Percentiles rank a stretch among this genome's conserved stretches.
phyloP scores from a whole-genome alignment of 805 yeast species.

The Metschnikowia continentalis region DNA sequence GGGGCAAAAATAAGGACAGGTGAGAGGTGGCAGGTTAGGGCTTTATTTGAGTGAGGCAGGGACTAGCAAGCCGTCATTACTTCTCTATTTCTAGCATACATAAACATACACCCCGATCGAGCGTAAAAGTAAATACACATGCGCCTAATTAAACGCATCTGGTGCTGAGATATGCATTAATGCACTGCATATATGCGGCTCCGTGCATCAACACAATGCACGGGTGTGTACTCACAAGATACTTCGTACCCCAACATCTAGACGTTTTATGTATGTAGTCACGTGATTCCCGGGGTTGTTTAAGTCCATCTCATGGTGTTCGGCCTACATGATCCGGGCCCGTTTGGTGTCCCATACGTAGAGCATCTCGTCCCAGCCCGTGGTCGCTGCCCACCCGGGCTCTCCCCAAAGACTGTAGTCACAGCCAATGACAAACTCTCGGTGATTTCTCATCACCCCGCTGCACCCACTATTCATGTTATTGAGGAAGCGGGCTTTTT shows the following conservation, averaged over 20 bases:
- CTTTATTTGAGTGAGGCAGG: not conserved
- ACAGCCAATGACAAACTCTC: slow-evolving; percentile 87
- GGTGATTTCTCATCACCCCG: slow-evolving; percentile 62
- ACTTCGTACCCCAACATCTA: not conserved
- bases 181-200: not conserved
- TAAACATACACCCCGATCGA: slow-evolving; percentile 4
- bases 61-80: not conserved
- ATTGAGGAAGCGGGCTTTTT: slow-evolving; percentile 45
- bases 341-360: slow-evolving; percentile 77
- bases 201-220: not conserved
- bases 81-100: not conserved
- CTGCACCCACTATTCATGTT: slow-evolving; percentile 46
- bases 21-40: not conserved
- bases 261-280: not conserved
- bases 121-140: slow-evolving; percentile 4
- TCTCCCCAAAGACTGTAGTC: slow-evolving; percentile 97
- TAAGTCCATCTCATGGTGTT: not conserved
- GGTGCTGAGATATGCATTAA: not conserved
- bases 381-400: slow-evolving; percentile 91
- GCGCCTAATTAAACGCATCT: slow-evolving; percentile 1
- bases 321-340: not conserved
- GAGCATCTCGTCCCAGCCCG: slow-evolving; percentile 96
- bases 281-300: not conserved
- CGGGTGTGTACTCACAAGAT: not conserved
- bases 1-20: not conserved